phyloP scores from a whole-genome alignment of 208 protist species.

The Acanthamoeba sp. region DNA sequence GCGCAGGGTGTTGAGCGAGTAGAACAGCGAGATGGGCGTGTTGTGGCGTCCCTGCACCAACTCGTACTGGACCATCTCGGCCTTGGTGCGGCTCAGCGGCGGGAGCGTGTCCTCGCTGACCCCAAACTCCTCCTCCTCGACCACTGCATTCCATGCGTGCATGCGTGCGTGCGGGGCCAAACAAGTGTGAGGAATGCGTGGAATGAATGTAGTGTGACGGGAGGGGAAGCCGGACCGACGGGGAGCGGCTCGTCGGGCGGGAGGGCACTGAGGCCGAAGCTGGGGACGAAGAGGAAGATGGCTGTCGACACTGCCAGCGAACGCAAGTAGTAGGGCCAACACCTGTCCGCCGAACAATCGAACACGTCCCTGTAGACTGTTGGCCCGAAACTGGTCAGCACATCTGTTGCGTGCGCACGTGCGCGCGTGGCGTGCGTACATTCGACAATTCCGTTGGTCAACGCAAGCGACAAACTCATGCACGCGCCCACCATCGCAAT shows the following conservation, averaged over 20 bases:
- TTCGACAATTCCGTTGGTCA: constrained; percentile 25
- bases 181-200: no score
- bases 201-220: no score
- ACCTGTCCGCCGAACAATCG: neutral
- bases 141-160: neutral
- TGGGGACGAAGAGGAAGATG: constrained; percentile 34
- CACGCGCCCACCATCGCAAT: neutral
- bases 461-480: constrained; percentile 38
- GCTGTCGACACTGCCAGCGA: constrained; percentile 17
- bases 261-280: neutral
- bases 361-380: constrained; percentile 13
- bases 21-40: neutral
- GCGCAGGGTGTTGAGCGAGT: constrained; percentile 14
- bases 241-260: neutral
- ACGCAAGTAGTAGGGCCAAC: constrained; percentile 27
- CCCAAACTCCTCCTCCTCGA: neutral
- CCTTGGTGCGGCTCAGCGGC: neutral
- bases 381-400: neutral
- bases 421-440: neutral
- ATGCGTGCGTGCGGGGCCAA: no score
- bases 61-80: neutral
- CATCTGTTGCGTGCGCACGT: neutral
- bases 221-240: neutral
- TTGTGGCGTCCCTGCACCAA: neutral
- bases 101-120: neutral